These are phyloP conservation scores for Pseudomassariella vexata DNA, from an alignment of 2,329 filamentous ascomycete genomes.

Conservation along the genomic window DNA sequence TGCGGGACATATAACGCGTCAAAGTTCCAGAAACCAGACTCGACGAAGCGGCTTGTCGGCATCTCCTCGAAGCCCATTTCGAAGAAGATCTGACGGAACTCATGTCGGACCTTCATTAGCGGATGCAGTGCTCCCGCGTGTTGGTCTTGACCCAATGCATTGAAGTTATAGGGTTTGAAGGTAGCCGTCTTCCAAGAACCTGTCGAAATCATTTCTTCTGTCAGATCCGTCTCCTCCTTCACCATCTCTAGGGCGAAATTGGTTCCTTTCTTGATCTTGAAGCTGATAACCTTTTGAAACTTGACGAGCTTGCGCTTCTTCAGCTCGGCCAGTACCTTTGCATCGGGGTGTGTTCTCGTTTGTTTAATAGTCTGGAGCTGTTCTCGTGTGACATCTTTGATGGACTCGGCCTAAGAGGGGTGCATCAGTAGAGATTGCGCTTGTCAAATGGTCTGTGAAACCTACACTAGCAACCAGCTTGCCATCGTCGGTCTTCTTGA, in stretches of 20 bases:
- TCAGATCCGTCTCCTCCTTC: constrained; percentile 93
- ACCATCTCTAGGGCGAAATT: constrained; percentile 86
- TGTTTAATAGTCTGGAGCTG: constrained; percentile 69
- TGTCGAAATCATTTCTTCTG: constrained; percentile 81
- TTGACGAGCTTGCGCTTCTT: constrained; percentile 89
- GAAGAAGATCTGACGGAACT: constrained; percentile 98
- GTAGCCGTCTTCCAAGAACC: constrained; percentile 89
- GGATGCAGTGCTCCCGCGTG: constrained; percentile 58
- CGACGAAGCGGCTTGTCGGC: constrained; percentile 88
- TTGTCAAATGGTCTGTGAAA: too few species aligned
- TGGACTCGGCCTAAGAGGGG: constrained; percentile 53
- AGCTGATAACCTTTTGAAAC: constrained; percentile 78
- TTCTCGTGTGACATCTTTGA: constrained; percentile 73
- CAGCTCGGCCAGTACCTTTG: constrained; percentile 73
- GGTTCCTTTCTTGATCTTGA: constrained; percentile 75
- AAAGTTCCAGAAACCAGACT: constrained; percentile 99
- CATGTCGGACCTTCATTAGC: constrained; percentile 89
- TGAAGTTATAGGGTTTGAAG: constrained; percentile 68
- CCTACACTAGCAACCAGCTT: constrained; percentile 39
- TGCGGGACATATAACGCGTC: constrained; percentile 94
- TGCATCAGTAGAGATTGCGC: too few species aligned
- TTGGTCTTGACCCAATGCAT: constrained; percentile 54
- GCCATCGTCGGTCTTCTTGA: constrained; percentile 54
- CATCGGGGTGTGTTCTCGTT: constrained; percentile 62
- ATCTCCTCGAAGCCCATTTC: constrained; percentile 99